These are phyloP conservation scores for Acorus gramineus DNA, from an alignment of 106 monocot genomes.

Conservation along the genomic window DNA sequence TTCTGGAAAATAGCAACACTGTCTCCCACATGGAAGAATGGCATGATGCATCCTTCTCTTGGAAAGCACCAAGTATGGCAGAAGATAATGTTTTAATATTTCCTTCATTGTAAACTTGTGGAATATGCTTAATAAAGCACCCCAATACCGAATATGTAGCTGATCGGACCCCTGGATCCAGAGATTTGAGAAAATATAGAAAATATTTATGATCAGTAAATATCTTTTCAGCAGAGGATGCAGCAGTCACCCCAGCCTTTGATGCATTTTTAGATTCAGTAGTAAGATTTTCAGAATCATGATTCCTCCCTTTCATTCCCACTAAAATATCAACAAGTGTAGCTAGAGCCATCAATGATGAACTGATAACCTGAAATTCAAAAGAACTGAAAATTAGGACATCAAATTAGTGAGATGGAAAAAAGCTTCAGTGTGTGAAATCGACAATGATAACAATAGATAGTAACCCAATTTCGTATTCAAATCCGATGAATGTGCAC, in stretches of 20 bases:
- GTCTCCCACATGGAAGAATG: constrained; percentile 98
- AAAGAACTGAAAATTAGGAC: constrained; percentile 3
- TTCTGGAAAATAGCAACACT: constrained; percentile 64
- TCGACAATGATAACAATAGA: too few species aligned
- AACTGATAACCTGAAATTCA: constrained; percentile 64
- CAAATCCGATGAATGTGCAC: too few species aligned
- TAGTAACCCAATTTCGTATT: too few species aligned
- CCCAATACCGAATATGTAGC: constrained; percentile 61
- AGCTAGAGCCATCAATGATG: constrained; percentile 70
- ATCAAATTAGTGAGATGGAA: background rate
- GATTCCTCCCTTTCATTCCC: constrained; percentile 25
- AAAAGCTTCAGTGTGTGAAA: background rate
- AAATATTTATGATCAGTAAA: constrained; percentile 57
- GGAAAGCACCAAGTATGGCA: constrained; percentile 65
- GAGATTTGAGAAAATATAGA: constrained; percentile 67
- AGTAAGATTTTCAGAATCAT: constrained; percentile 20
- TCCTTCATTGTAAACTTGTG: constrained; percentile 51
- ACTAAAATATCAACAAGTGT: constrained; percentile 71
- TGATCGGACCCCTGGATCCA: constrained; percentile 60
- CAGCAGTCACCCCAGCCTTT: constrained; percentile 30
- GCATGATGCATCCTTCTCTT: constrained; percentile 79
- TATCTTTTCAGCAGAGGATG: constrained; percentile 56
- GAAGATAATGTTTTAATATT: constrained; percentile 50
- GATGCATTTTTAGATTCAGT: constrained; percentile 34
- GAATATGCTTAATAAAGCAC: constrained; percentile 62